phyloP scores from a whole-genome alignment of 2,329 filamentous ascomycete species.

The Mariannaea elegans region DNA sequence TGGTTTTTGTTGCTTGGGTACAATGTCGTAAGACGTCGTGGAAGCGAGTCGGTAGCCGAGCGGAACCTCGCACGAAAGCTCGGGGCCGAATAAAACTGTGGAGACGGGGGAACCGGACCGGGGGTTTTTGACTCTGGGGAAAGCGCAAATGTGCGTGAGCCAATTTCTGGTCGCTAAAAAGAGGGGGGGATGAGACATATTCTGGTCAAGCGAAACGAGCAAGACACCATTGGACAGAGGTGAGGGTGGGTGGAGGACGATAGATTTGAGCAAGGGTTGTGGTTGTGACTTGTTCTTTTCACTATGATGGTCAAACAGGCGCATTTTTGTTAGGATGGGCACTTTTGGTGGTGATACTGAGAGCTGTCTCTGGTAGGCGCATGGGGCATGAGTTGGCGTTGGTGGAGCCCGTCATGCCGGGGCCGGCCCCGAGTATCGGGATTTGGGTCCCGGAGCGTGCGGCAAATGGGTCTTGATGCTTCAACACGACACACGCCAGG shows the following conservation, averaged over 20 bases:
- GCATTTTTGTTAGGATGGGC: slow-evolving; percentile 7
- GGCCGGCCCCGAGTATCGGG: slow-evolving; percentile 30
- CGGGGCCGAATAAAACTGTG: slow-evolving; percentile 31
- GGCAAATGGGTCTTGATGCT: slow-evolving; percentile 12
- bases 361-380: slow-evolving; percentile 5
- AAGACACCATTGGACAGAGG: slow-evolving; percentile 23
- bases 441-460: slow-evolving; percentile 21
- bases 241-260: slow-evolving; percentile 22
- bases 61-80: slow-evolving; percentile 32
- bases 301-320: background rate
- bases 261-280: slow-evolving; percentile 18
- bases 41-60: slow-evolving; percentile 39
- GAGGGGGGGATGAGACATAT: slow-evolving; percentile 36
- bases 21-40: slow-evolving; percentile 31
- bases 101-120: slow-evolving; percentile 8
- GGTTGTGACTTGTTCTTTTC: slow-evolving; percentile 7
- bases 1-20: slow-evolving; percentile 36
- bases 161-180: slow-evolving; percentile 7
- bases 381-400: slow-evolving; percentile 18
- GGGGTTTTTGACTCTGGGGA: slow-evolving; percentile 13
- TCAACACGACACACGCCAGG: background rate
- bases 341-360: slow-evolving; percentile 6
- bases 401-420: slow-evolving; percentile 25
- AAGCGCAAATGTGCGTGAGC: slow-evolving; percentile 18
- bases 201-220: slow-evolving; percentile 28